These are phyloP conservation scores for Pilasporangium apinafurcum DNA, from an alignment of 352 stramenopile species.

Conservation along the genomic window DNA sequence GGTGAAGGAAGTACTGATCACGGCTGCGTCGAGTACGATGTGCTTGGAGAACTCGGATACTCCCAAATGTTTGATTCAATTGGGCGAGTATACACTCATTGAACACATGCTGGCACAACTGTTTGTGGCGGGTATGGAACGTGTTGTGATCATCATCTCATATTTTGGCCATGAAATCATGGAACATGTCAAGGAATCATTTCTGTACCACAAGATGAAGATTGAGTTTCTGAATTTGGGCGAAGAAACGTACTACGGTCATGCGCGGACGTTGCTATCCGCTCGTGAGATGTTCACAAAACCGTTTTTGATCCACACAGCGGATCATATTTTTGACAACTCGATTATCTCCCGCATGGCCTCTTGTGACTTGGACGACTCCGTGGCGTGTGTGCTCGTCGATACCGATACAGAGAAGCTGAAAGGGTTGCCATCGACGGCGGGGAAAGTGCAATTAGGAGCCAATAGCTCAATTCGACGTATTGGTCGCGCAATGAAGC, in stretches of 20 bases:
- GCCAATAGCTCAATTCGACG: conserved; percentile 43
- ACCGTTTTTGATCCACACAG: conserved; percentile 81
- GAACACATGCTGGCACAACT: conserved; percentile 79
- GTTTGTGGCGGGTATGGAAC: conserved; percentile 75
- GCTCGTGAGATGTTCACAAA: conserved; percentile 72
- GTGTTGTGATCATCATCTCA: conserved; percentile 82
- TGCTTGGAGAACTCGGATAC: conserved; percentile 72
- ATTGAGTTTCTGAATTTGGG: conserved; percentile 85
- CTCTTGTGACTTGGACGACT: conserved; percentile 65
- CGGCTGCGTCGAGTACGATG: conserved; percentile 71
- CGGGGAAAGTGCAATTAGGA: conserved; percentile 61
- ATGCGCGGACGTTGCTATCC: conserved; percentile 71
- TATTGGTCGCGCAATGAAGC: conserved; percentile 64
- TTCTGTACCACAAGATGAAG: conserved; percentile 66
- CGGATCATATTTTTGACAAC: conserved; percentile 82
- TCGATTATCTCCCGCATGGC: conserved; percentile 60
- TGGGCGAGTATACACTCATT: conserved; percentile 75
- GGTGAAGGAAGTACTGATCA: conserved; percentile 76
- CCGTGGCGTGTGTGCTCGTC: conserved; percentile 68
- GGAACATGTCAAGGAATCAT: conserved; percentile 69
- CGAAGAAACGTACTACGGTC: conserved; percentile 64
- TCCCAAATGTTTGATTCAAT: conserved; percentile 69
- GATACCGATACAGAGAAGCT: conserved; percentile 63
- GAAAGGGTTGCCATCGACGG: conserved; percentile 47
- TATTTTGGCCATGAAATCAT: conserved; percentile 79